Conservation (phyloP, 768 basidiomycete genomes). For the Albatrellus ellisii region DNA sequence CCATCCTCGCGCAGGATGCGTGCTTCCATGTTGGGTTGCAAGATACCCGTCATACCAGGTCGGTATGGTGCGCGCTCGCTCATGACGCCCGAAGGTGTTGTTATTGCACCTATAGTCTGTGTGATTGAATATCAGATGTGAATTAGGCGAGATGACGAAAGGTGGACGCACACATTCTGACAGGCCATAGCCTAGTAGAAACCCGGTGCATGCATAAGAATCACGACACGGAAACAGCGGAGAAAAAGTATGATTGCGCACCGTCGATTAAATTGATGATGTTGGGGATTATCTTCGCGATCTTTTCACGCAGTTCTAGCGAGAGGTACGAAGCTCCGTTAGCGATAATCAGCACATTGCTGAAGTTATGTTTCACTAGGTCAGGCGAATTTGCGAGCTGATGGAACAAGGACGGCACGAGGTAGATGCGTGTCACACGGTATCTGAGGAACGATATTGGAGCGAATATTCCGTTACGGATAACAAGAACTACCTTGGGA, state of each 20-base stretch:
- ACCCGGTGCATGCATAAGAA: background rate
- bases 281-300: background rate
- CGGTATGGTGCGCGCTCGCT: conserved; percentile 10
- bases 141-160: background rate
- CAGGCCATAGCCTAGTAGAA: conserved; percentile 41
- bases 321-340: conserved; percentile 1
- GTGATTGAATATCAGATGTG: background rate
- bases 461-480: conserved; percentile 8
- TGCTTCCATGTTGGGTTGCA: conserved; percentile 52
- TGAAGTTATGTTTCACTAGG: conserved; percentile 3
- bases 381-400: conserved; percentile 5
- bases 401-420: conserved; percentile 2
- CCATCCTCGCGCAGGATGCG: conserved; percentile 49
- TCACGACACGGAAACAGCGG: background rate
- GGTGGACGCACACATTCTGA: conserved; percentile 1
- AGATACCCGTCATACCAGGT: conserved; percentile 38
- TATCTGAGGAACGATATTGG: background rate
- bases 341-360: background rate
- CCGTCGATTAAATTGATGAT: background rate
- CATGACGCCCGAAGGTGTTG: background rate
- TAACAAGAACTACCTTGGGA: conserved; percentile 35
- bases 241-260: background rate
- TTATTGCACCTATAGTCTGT: no score
- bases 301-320: background rate
- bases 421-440: background rate